Conservation (phyloP, 2,329 filamentous ascomycete genomes). For the Didymella pinodella region DNA sequence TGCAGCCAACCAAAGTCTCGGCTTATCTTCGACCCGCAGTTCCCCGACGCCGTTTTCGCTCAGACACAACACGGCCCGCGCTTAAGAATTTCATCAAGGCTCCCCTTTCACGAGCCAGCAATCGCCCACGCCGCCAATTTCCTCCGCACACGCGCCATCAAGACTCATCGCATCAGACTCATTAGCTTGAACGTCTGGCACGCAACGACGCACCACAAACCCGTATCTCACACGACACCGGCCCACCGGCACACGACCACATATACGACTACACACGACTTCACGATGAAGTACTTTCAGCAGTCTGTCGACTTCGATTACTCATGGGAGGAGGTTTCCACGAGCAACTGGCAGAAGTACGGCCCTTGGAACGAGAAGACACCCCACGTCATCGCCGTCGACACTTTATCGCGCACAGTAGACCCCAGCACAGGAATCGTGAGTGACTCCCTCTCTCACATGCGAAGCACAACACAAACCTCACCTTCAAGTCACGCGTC, state of each 20-base stretch:
- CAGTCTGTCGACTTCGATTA: constrained; percentile 92
- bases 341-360: constrained; percentile 98
- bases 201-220: constrained; percentile 10
- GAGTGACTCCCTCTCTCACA: constrained; percentile 48
- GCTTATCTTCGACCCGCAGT: constrained; percentile 21
- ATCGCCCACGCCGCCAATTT: constrained; percentile 10
- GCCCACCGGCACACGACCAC: constrained; percentile 27
- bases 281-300: constrained; percentile 90
- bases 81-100: constrained; percentile 26
- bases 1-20: constrained; percentile 6
- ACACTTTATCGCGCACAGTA: constrained; percentile 80
- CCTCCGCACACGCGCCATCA: constrained; percentile 22
- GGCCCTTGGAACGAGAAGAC: constrained; percentile 99
- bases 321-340: constrained; percentile 98
- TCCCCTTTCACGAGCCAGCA: constrained; percentile 20
- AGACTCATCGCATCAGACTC: constrained; percentile 18
- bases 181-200: constrained; percentile 20
- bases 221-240: constrained; percentile 18
- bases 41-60: constrained; percentile 21
- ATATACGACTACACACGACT: constrained; percentile 3
- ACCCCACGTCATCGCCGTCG: constrained; percentile 94
- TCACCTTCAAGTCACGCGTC: constrained; percentile 9
- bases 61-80: constrained; percentile 21
- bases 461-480: constrained; percentile 3
- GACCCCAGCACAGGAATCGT: constrained; percentile 72